Conservation (phyloP, 1,284 basidiomycete genomes). For the Ganoderma sinense region DNA sequence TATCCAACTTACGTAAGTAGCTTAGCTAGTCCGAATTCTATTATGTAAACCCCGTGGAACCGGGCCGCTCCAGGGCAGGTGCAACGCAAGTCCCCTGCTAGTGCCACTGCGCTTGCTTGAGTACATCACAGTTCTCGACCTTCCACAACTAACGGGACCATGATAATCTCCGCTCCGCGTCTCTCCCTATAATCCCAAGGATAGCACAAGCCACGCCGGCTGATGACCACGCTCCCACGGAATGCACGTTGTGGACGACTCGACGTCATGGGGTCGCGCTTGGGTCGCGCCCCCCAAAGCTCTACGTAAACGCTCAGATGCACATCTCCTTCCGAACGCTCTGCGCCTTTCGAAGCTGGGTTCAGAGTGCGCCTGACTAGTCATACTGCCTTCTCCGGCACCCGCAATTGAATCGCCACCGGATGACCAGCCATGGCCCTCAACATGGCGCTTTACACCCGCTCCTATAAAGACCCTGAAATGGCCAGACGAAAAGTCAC, state of each 20-base stretch:
- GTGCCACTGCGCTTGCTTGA: too few relatives aligned
- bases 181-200: neutral
- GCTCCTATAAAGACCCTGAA: slow-evolving; percentile 20
- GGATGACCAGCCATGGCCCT: slow-evolving; percentile 4
- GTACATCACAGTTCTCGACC: neutral
- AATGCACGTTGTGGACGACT: neutral
- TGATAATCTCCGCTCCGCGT: neutral
- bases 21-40: too few relatives aligned
- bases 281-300: neutral
- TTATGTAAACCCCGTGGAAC: too few relatives aligned
- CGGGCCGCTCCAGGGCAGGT: too few relatives aligned
- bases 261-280: slow-evolving; percentile 7
- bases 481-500: neutral
- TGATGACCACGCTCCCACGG: neutral
- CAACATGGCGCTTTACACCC: slow-evolving; percentile 16
- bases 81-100: too few relatives aligned
- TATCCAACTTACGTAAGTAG: too few relatives aligned
- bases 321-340: neutral
- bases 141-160: neutral
- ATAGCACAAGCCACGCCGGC: neutral
- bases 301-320: slow-evolving; percentile 3
- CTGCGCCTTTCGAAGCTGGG: slow-evolving; percentile 1
- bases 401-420: neutral
- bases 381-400: slow-evolving; percentile 1
- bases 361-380: slow-evolving; percentile 15